Conservation (phyloP, 2,329 filamentous ascomycete species). For the Stagonosporopsis tanaceti region DNA sequence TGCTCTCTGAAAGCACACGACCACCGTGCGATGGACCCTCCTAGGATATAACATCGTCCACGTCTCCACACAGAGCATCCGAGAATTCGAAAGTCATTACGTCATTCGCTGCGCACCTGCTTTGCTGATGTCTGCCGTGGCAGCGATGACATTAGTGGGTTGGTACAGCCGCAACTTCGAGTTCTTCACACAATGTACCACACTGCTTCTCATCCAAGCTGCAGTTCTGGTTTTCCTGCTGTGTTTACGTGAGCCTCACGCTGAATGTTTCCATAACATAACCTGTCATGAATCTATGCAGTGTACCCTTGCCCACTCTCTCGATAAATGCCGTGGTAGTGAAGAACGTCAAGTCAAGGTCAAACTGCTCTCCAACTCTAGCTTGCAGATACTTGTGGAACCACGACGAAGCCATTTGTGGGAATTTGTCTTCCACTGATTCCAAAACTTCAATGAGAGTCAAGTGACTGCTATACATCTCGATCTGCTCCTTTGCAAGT, state of each 20-base stretch:
- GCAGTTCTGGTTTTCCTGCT: no score
- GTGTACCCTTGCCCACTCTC: background rate
- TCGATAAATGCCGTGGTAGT: background rate
- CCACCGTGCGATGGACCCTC: no score
- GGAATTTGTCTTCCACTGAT: background rate
- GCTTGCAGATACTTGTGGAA: background rate
- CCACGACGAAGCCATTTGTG: background rate
- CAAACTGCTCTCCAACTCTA: background rate
- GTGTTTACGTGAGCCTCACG: background rate
- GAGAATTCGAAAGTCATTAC: no score
- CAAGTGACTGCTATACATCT: background rate
- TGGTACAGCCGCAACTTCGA: no score
- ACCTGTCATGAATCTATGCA: background rate
- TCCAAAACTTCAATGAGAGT: background rate
- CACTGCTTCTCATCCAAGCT: no score
- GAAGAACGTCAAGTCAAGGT: background rate
- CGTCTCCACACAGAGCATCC: no score
- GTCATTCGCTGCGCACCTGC: no score
- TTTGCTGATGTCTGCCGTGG: no score
- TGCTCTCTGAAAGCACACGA: no score
- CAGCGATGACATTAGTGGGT: no score
- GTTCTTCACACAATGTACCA: no score
- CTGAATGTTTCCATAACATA: background rate
- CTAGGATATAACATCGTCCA: no score
- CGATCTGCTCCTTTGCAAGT: background rate